phyloP scores from a whole-genome alignment of 1,284 basidiomycete species.

The Gomphus bonarii region DNA sequence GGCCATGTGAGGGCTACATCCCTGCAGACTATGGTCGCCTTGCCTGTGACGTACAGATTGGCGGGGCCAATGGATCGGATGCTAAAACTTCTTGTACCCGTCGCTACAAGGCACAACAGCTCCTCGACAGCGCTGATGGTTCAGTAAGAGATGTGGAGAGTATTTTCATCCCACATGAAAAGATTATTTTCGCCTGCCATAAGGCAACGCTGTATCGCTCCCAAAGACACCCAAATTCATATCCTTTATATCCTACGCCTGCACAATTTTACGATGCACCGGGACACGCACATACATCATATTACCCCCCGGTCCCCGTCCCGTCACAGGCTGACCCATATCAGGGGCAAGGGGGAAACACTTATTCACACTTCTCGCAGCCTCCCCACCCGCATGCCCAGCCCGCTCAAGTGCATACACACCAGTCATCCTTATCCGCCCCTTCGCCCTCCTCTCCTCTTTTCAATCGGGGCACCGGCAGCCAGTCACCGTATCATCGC shows the following conservation, averaged over 20 bases:
- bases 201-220: conserved; percentile 30
- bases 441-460: not conserved
- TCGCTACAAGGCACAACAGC: conserved; percentile 77
- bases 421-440: not conserved
- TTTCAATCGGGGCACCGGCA: not conserved
- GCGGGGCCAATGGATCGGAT: conserved; percentile 43
- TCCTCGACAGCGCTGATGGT: conserved; percentile 49
- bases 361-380: not conserved
- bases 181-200: conserved; percentile 77
- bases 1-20: conserved; percentile 72
- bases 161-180: conserved; percentile 90
- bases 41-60: conserved; percentile 70
- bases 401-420: not conserved
- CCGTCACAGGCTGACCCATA: conserved; percentile 6
- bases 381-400: not conserved
- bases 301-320: conserved; percentile 9
- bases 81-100: conserved; percentile 90
- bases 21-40: conserved; percentile 78
- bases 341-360: not conserved
- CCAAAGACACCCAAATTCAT: not conserved
- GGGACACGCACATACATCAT: conserved; percentile 6
- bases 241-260: conserved; percentile 5
- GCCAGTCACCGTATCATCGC: not conserved
- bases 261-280: not conserved
- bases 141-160: conserved; percentile 62